phyloP scores from a whole-genome alignment of 1,139 yeast genomes.

The Nadsonia commutata region DNA sequence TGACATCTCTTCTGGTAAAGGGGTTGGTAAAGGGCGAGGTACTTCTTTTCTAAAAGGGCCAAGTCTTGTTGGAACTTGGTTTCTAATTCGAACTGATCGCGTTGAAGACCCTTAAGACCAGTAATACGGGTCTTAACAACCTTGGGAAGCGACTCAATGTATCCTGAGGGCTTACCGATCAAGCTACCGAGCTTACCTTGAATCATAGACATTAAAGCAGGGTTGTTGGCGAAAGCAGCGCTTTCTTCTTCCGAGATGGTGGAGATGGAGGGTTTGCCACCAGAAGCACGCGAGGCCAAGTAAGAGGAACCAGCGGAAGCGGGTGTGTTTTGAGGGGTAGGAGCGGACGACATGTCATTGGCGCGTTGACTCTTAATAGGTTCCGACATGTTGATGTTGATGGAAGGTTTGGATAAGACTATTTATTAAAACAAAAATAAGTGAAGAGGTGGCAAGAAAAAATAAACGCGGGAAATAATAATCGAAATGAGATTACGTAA shows the following conservation, averaged over 20 bases:
- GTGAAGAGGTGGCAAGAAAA: too few relatives aligned
- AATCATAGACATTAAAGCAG: constrained; percentile 69
- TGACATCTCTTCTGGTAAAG: constrained; percentile 60
- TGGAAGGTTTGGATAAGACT: constrained; percentile 7
- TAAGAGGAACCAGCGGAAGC: constrained; percentile 67
- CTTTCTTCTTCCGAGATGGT: constrained; percentile 58
- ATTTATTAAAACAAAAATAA: too few relatives aligned
- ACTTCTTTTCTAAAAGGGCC: constrained; percentile 74
- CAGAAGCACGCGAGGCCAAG: constrained; percentile 37
- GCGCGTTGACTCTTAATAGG: constrained; percentile 48
- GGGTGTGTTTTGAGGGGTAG: constrained; percentile 98
- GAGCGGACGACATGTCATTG: constrained; percentile 80
- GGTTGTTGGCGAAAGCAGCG: constrained; percentile 48
- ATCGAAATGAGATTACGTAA: too few relatives aligned
- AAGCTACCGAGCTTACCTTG: constrained; percentile 79
- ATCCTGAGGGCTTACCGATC: constrained; percentile 80
- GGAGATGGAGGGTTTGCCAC: constrained; percentile 47
- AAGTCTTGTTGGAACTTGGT: constrained; percentile 85
- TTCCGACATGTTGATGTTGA: constrained; percentile 40
- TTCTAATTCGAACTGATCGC: constrained; percentile 67
- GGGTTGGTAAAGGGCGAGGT: constrained; percentile 59
- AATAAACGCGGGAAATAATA: too few relatives aligned
- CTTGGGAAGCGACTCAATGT: constrained; percentile 65
- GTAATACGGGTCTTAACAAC: constrained; percentile 60
- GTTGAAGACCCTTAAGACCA: constrained; percentile 78